Evolutionary conservation across 768 basidiomycete species (phyloP), one percentile per base, ranked within the genome.

Genomic region (Suillus luteus): DNA sequence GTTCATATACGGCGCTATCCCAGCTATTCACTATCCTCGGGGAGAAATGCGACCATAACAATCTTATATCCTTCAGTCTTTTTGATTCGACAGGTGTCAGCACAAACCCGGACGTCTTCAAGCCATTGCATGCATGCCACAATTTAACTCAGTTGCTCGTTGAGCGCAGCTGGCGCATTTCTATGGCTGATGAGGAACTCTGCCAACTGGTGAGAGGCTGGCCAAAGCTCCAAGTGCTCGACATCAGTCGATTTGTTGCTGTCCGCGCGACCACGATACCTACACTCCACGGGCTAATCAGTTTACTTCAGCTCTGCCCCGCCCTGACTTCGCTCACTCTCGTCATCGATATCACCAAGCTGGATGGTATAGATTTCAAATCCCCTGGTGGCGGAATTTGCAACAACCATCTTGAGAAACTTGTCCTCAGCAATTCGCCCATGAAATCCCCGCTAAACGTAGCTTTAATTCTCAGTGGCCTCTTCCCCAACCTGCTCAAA

Each of bases 361-460:
- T 48, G 15, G 0, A 10, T 15, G 24, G 24, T 27, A 51, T 51
- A 15, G 49, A 51, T 51, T 3, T 51, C 49, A 27, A 27, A 15
- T 17, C 8, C 24, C 49, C 49, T 7, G 49, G 49, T 27, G 24
- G 7, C 17, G 19, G 31, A 1, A 9, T 59, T 1, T 35, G 41
- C 14, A 17, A 24, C 22, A 15, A 7, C 35, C n/a, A 52, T 7
- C 11, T 41, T 10, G 31, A 8, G 33, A 5, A 27, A 0, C 73
- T 72, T 5, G 62, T 67, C 17, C 63, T 72, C 2, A 73, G 71
- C 5, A 72, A 72, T 11, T 68, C 73, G 0, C 69, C 67, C 0
- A 62, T 72, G 17, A 10, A 17, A 12, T 58, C 63, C 0, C 71
- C 71, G 4, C 2, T 24, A 15, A 6, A 52, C 2, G 65, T 74